Percentiles rank a stretch among this genome's conserved stretches.
These are phyloP conservation scores for Pestalotiopsis sp. DNA, from an alignment of 2,329 filamentous ascomycete species.

Conservation along the genomic window DNA sequence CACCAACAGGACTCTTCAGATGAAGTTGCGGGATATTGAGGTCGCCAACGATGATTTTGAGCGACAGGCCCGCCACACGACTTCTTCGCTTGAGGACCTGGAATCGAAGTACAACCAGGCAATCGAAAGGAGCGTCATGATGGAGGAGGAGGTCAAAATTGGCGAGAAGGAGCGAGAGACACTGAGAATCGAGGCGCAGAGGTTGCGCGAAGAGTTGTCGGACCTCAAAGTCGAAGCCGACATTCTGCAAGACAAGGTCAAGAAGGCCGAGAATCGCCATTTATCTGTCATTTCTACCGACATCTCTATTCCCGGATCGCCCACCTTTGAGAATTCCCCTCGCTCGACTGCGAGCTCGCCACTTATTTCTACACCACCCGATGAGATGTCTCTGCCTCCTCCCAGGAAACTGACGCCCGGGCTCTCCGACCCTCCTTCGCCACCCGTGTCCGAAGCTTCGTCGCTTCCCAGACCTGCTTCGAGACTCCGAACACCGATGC, in stretches of 20 bases:
- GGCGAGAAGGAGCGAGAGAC: conserved; percentile 90
- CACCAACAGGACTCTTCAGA: conserved; percentile 76
- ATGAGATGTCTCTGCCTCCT: conserved; percentile 61
- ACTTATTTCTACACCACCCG: conserved; percentile 85
- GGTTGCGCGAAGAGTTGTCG: conserved; percentile 85
- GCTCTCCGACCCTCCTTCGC: conserved; percentile 84
- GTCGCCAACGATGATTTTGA: conserved; percentile 99
- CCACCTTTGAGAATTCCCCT: conserved; percentile 77
- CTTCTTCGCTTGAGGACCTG: conserved; percentile 92
- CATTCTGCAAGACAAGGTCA: conserved; percentile 91
- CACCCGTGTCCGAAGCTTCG: conserved; percentile 83
- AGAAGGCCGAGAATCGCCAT: conserved; percentile 66
- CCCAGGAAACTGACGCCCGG: conserved; percentile 63
- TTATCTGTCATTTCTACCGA: conserved; percentile 64
- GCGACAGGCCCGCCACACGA: conserved; percentile 92
- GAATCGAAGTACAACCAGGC: conserved; percentile 96
- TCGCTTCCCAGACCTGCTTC: conserved; percentile 56
- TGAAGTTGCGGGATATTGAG: conserved; percentile 90
- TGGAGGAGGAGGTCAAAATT: conserved; percentile 91
- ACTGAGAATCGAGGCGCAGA: conserved; percentile 87
- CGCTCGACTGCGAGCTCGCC: conserved; percentile 87
- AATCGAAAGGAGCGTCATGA: conserved; percentile 88
- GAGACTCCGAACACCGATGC: conserved; percentile 40
- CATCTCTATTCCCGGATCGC: conserved; percentile 67
- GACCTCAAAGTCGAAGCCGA: conserved; percentile 95